Evolutionary conservation across 495 filamentous ascomycete genomes (phyloP), one percentile per base, ranked within the genome.

Genomic region (Podospora conica): DNA sequence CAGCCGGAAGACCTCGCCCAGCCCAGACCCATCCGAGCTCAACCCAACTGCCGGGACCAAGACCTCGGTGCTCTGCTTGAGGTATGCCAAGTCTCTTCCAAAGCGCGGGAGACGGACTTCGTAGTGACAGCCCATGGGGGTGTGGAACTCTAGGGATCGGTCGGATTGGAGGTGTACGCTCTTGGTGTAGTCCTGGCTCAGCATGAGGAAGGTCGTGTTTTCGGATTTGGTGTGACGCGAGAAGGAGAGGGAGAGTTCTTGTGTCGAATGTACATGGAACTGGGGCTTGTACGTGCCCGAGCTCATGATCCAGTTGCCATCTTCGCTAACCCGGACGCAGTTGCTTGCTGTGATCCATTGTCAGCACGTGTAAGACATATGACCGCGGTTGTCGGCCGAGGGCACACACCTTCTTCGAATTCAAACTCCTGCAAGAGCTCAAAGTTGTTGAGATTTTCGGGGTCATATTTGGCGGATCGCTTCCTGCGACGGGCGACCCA

Each of bases 241-340:
- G 78, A 89, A 99, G 9, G 92, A 96, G 1, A 99, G 84, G 3
- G 96, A 93, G 7, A 98, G 83, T 68, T 97, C 93, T 48, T 93
- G 92, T 18, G 97, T 84, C 70, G 96, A 90, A 74, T 99, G 96
- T 7, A 91, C 91, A 74, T 97, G 95, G 66, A 97, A 96, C 76
- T 98, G 95, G 8, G 95, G 96, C 71, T 99, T 98, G 80, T 98
- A 84, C 75, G 78, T 86, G 84, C 94, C 95, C 68, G 94, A 96
- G 70, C 92, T 96, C 91, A 98, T 96, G 10, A 97, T 91, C 91
- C 95, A 99, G 72, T 98, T 88, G 40, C 94, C 93, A 85, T 99
- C 96, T 65, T 97, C 95, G 74, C 91, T 96, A 31, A 92, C 90
- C 33, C 92, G 82, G 57, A 99, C 84, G 74, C 94, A 97, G 56